A percentile compares a stretch with the other conserved stretches of the same genome.
Evolutionary conservation across 1,139 yeast genomes (phyloP).

Genomic region (Kluyveromyces marxianus): DNA sequence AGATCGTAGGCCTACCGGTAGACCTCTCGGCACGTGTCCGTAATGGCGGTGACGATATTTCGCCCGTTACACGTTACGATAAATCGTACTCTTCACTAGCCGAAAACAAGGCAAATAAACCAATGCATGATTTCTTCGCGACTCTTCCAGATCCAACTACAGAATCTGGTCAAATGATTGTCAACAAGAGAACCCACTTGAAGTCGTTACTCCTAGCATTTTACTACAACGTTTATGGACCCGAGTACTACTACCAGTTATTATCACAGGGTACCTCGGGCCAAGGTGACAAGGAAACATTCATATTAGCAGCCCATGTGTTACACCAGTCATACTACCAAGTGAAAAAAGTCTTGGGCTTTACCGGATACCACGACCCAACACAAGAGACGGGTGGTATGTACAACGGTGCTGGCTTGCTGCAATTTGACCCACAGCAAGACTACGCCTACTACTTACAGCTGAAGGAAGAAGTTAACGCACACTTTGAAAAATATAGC

Average conservation of each 20-base stretch:
- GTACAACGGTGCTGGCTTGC: conserved; percentile 37
- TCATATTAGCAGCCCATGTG: conserved; percentile 52
- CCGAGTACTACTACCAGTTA: conserved; percentile 45
- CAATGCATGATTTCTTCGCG: conserved; percentile 48
- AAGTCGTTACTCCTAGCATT: conserved; percentile 44
- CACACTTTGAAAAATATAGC: conserved; percentile 5
- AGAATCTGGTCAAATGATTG: conserved; percentile 52
- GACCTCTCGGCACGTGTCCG: conserved; percentile 22
- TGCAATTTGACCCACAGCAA: conserved; percentile 37
- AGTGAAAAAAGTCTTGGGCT: conserved; percentile 40
- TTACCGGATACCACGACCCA: conserved; percentile 36
- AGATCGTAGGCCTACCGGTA: conserved; percentile 42
- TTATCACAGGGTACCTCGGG: conserved; percentile 55
- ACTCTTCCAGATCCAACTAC: conserved; percentile 53
- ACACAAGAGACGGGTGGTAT: conserved; percentile 16
- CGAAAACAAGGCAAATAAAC: conserved; percentile 16
- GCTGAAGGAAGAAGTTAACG: conserved; percentile 12
- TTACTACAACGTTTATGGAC: conserved; percentile 51
- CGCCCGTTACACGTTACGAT: conserved; percentile 20
- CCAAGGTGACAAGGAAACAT: conserved; percentile 59
- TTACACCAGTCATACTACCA: conserved; percentile 46
- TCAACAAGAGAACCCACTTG: conserved; percentile 45
- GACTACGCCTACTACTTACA: conserved; percentile 31
- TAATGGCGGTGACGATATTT: conserved; percentile 19
- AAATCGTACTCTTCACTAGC: not conserved